Evolutionary conservation across 1,284 basidiomycete species (phyloP), one percentile per base, ranked within the genome.

Genomic region (Earliella scabrosa): DNA sequence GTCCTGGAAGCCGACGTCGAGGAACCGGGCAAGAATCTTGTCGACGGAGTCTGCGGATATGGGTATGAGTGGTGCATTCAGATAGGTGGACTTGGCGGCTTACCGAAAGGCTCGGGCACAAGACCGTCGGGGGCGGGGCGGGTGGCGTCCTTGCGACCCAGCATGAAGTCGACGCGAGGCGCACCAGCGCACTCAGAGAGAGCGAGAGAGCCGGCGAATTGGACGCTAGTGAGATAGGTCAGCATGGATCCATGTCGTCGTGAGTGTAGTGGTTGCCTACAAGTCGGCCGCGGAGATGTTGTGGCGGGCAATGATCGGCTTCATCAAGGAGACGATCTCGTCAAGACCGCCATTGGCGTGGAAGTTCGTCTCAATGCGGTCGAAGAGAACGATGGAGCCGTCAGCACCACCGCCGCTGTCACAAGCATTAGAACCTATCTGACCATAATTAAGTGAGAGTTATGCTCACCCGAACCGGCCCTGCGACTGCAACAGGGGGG

Each of bases 181-280:
- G 66, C 67, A 51, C 66, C 66, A 18, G 68, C 65, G 55, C 68
- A 68, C 58, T 67, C 65, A n/a, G 60, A 48, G 7, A 68, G 26
- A 27, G 54, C 67, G 39, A 68, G 61, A n/a, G 66, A 63, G 45
- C 66, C 66, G n/a, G 67, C 68, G 43, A 68, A 68, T 41, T 68
- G 66, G 32, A 70, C 63, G 52, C 61, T 63, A 29, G n/a, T 24
- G 56, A 6, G 11, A 27, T 5, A n/a, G 59, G 63, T 38, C 24
- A 67, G 29, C n/a, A n/a, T n/a, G n/a, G n/a, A n/a, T n/a, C n/a
- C n/a, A n/a, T n/a, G n/a, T n/a, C n/a, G 10, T 3, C 4, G 7
- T 2, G 20, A 18, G 6, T 31, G 29, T 31, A 31, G 29, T 13
- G 29, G 13, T 6, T 31, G 13, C 29, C 13, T 31, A 31, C 29